Evolutionary conservation across 176 grass and related monocot species (phyloP).

Genomic region (Metroxylon sagu): DNA sequence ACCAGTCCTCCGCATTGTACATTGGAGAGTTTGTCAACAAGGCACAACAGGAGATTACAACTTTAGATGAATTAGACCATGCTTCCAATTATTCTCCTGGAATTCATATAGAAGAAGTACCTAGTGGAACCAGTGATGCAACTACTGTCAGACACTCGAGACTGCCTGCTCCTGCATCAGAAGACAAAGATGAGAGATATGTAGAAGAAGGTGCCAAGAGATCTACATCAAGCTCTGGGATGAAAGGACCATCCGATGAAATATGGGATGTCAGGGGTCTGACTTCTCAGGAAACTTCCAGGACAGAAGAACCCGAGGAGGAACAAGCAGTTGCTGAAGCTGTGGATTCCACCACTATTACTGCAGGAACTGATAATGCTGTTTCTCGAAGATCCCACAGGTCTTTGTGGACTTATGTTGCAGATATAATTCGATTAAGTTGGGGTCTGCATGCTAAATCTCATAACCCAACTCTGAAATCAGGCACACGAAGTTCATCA

Average conservation of each 20-base stretch:
- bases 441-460: constrained; percentile 52
- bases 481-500: constrained; percentile 64
- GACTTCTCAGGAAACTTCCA: constrained; percentile 53
- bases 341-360: constrained; percentile 28
- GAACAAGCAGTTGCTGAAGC: constrained; percentile 26
- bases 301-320: constrained; percentile 36
- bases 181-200: constrained; percentile 31
- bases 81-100: no score
- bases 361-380: constrained; percentile 47
- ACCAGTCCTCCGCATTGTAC: constrained; percentile 63
- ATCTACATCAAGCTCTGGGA: constrained; percentile 46
- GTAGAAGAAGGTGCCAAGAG: constrained; percentile 30
- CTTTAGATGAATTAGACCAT: constrained; percentile 6
- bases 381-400: constrained; percentile 46
- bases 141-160: background rate
- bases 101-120: no score
- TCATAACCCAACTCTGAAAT: constrained; percentile 41
- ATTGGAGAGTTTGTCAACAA: constrained; percentile 59
- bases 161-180: constrained; percentile 2
- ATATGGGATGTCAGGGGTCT: constrained; percentile 53
- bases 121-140: background rate
- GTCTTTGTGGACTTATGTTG: constrained; percentile 83
- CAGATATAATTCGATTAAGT: constrained; percentile 81
- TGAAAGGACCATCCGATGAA: constrained; percentile 62
- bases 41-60: constrained; percentile 37